phyloP scores from a whole-genome alignment of 1,284 basidiomycete species.

The Cryptococcus amylolentus region DNA sequence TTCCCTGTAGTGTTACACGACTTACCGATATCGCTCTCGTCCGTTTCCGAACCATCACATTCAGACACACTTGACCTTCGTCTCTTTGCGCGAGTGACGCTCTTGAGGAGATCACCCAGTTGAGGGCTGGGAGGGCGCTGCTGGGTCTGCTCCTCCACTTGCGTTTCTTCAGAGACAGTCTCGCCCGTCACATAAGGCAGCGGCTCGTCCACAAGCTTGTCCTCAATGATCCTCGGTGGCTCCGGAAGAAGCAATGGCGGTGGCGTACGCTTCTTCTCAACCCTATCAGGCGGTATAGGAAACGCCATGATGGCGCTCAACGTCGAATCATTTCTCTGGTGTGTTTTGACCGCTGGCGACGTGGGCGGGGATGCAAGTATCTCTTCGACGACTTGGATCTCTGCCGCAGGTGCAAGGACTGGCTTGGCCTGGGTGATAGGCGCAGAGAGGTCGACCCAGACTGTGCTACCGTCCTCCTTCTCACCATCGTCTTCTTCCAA shows the following conservation, averaged over 20 bases:
- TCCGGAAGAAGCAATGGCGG: background rate
- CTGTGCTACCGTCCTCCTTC: conserved; percentile 7
- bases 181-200: background rate
- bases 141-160: background rate
- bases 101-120: conserved; percentile 3
- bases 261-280: background rate
- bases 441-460: conserved; percentile 11
- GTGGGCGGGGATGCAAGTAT: background rate
- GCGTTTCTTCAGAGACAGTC: background rate
- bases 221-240: background rate
- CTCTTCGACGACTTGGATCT: background rate
- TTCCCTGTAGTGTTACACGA: background rate
- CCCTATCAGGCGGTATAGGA: conserved; percentile 17
- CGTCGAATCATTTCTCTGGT: conserved; percentile 10
- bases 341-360: background rate
- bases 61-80: background rate
- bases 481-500: background rate
- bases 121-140: conserved; percentile 10
- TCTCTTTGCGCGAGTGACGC: conserved; percentile 1
- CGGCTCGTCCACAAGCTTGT: background rate
- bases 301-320: conserved; percentile 13
- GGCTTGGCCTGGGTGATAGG: conserved; percentile 9
- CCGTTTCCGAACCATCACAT: conserved; percentile 3
- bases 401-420: conserved; percentile 1
- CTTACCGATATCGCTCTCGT: conserved; percentile 41